A percentile compares a stretch with the other conserved stretches of the same genome.
These are phyloP conservation scores for Xylaria castorea DNA, from an alignment of 495 filamentous ascomycete genomes.

Conservation along the genomic window DNA sequence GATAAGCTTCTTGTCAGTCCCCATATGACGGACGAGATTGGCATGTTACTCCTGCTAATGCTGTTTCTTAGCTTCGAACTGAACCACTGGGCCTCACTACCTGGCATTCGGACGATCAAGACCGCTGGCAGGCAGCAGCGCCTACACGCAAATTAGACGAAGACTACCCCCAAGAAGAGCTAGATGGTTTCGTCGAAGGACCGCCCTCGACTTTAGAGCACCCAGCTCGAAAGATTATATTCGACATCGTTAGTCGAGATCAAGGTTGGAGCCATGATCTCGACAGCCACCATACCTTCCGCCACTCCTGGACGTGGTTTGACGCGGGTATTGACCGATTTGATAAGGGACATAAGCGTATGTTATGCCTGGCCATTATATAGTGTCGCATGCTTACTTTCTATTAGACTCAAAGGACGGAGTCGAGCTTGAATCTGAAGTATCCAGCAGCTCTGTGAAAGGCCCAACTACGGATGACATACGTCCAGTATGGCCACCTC, in stretches of 20 bases:
- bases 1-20: slow-evolving; percentile 49
- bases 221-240: slow-evolving; percentile 66
- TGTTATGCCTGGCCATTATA: not conserved
- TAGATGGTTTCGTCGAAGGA: slow-evolving; percentile 42
- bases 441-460: not conserved
- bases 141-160: slow-evolving; percentile 33
- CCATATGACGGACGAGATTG: not conserved
- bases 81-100: slow-evolving; percentile 48
- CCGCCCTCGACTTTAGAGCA: slow-evolving; percentile 43
- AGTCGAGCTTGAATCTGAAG: slow-evolving; percentile 6
- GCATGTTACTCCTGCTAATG: slow-evolving; percentile 11
- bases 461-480: slow-evolving; percentile 35
- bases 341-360: slow-evolving; percentile 35
- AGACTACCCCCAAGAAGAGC: slow-evolving; percentile 41
- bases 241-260: slow-evolving; percentile 68
- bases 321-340: slow-evolving; percentile 64
- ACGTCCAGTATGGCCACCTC: slow-evolving; percentile 37
- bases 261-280: slow-evolving; percentile 65
- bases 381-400: slow-evolving; percentile 18
- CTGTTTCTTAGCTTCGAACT: slow-evolving; percentile 47
- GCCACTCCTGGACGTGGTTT: slow-evolving; percentile 73
- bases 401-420: slow-evolving; percentile 22
- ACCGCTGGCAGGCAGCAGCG: slow-evolving; percentile 28
- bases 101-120: slow-evolving; percentile 34
- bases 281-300: slow-evolving; percentile 54